Conservation (phyloP, 768 basidiomycete species). For the Ephemerocybe angulata region DNA sequence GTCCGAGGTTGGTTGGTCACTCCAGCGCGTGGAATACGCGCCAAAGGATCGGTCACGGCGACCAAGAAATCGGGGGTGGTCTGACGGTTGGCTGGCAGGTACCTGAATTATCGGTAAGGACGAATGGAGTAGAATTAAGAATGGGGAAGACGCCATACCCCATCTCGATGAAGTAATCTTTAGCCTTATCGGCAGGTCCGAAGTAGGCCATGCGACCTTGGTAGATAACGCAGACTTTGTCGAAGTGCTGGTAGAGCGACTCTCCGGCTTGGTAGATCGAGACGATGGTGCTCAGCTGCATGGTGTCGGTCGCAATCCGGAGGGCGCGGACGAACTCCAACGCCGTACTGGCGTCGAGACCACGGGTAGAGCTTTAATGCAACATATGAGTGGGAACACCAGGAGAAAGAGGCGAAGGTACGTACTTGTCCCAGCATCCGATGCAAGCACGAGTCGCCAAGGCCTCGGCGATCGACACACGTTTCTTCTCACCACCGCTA, state of each 20-base stretch:
- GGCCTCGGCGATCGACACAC: constrained; percentile 72
- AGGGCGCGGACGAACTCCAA: constrained; percentile 69
- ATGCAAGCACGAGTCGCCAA: constrained; percentile 56
- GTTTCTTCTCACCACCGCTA: constrained; percentile 75
- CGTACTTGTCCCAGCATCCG: constrained; percentile 65
- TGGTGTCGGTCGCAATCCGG: constrained; percentile 58
- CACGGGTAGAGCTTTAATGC: constrained; percentile 55
- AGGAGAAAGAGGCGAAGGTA: not conserved
- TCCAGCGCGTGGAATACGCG: constrained; percentile 46
- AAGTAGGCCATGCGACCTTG: constrained; percentile 74
- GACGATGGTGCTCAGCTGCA: constrained; percentile 58
- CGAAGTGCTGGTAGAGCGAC: constrained; percentile 59
- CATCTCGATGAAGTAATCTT: constrained; percentile 69
- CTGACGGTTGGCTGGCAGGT: constrained; percentile 57
- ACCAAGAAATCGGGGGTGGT: constrained; percentile 67
- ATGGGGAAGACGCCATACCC: constrained; percentile 21
- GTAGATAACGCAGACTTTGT: constrained; percentile 78
- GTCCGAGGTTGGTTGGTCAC: constrained; percentile 46
- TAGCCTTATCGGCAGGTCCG: constrained; percentile 61
- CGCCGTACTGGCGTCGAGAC: constrained; percentile 67
- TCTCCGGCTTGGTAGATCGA: constrained; percentile 85
- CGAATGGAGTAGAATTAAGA: not conserved
- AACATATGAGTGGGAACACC: not conserved
- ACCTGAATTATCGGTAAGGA: constrained; percentile 26
- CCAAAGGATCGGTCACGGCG: constrained; percentile 56